Evolutionary conservation across 257 asterid species (phyloP).

Genomic region (Phtheirospermum japonicum): DNA sequence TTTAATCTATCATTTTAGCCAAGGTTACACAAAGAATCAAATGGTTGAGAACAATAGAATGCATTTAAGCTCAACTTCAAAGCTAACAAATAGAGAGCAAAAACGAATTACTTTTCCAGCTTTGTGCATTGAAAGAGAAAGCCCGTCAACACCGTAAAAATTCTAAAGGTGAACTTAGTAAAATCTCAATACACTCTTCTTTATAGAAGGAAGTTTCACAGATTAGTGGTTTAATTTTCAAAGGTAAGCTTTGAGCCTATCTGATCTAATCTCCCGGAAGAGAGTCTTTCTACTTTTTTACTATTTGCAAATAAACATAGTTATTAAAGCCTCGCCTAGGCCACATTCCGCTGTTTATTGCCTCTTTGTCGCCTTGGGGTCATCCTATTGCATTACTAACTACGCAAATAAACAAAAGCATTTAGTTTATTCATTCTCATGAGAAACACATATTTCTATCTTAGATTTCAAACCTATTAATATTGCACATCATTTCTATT

Average conservation of each 20-base stretch:
- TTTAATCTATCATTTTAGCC: constrained; percentile 8
- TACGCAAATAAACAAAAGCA: no score
- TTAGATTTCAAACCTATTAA: no score
- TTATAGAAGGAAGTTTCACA: neutral
- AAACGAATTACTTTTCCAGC: neutral
- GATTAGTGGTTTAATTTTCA: neutral
- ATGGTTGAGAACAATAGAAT: neutral
- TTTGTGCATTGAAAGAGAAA: neutral
- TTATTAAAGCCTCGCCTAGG: no score
- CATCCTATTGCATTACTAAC: no score
- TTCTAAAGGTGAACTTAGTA: neutral
- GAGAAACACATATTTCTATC: no score
- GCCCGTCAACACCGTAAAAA: constrained; percentile 9
- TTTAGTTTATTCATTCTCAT: no score
- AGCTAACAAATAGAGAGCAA: constrained; percentile 1
- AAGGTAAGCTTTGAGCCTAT: neutral
- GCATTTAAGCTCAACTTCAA: neutral
- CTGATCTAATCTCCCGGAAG: no score
- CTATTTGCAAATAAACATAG: neutral
- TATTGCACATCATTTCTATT: neutral
- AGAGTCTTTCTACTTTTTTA: no score
- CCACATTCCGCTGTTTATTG: no score
- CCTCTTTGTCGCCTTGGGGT: no score
- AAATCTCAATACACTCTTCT: constrained; percentile 6
- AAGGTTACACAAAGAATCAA: constrained; percentile 13